phyloP scores from a whole-genome alignment of 352 stramenopile genomes.

The Phytophthora niederhauseri region DNA sequence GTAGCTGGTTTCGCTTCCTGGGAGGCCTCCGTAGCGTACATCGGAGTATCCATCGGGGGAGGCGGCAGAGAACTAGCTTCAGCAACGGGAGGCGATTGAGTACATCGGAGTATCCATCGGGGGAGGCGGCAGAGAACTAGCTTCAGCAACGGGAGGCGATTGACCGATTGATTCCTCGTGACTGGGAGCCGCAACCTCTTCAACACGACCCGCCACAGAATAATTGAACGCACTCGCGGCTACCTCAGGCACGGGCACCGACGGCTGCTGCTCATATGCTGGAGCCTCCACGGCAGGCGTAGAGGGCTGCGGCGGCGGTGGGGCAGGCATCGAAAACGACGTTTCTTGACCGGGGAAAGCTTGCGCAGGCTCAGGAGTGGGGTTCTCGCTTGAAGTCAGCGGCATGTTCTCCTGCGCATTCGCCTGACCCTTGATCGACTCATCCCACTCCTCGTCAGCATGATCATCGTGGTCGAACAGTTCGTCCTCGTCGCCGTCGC shows the following conservation, averaged over 20 bases:
- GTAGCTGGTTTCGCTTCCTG: constrained; percentile 15
- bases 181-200: constrained; percentile 12
- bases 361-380: constrained; percentile 11
- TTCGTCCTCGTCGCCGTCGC: constrained; percentile 55
- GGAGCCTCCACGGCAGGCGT: constrained; percentile 1
- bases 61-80: constrained; percentile 9
- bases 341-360: constrained; percentile 15
- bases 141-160: constrained; percentile 6
- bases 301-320: constrained; percentile 9
- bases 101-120: constrained; percentile 1
- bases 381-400: constrained; percentile 27
- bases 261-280: constrained; percentile 8
- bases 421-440: constrained; percentile 31
- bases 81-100: no score
- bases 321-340: constrained; percentile 17
- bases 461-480: constrained; percentile 71
- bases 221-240: background rate
- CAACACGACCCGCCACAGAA: constrained; percentile 2
- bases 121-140: background rate
- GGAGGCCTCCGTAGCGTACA: constrained; percentile 6
- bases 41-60: background rate
- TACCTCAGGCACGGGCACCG: constrained; percentile 3
- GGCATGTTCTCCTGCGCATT: constrained; percentile 15
- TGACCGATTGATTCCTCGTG: constrained; percentile 7
- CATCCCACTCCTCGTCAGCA: constrained; percentile 44